Evolutionary conservation across 2,329 filamentous ascomycete species (phyloP), one percentile per base, ranked within the genome.

Genomic region (Calonectria multiphialidica): DNA sequence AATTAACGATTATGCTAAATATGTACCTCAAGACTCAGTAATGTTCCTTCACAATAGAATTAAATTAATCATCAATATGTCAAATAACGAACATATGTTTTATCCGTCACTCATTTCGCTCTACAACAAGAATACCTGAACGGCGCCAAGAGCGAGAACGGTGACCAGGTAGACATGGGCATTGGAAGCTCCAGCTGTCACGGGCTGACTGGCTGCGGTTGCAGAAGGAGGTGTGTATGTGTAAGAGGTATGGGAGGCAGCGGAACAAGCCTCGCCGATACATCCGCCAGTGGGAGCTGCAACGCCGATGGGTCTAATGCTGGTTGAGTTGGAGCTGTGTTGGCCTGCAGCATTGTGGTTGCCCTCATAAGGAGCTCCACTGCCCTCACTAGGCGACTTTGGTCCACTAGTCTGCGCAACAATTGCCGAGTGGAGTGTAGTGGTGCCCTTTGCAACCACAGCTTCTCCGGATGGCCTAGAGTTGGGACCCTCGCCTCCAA

Each of bases 161-260:
- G 40, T 18, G 18, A 18, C 15, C 7, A 42, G 7, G 18, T 42
- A 42, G 13, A 42, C 40, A 42, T 18, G 40, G 40, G 15, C 15
- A 42, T 71, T 75, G 18, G 82, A 80, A 70, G 88, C 89, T 79
- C 88, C 88, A 71, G 86, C 88, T 23, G 87, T 87, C 76, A 86
- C 82, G 75, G 84, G 83, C 59, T 81, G 78, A 76, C 13, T 9
- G 28, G 50, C 33, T 2, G 80, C 79, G 66, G 81, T 79, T 21
- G 66, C 72, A n/a, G 64, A 53, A n/a, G 74, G 69, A 5, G 73
- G 70, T 15, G 72, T 47, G 15, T 69, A 53, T 25, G 70, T 57
- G 16, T 53, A 47, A 25, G 70, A 66, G 23, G 53, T 57, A 12
- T 53, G 49, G 25, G 70, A 66, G 23, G 53, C 53, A 12, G 70